These are phyloP conservation scores for Hepatocystis sp. DNA, from an alignment of 169 alveolate genomes.

Conservation along the genomic window DNA sequence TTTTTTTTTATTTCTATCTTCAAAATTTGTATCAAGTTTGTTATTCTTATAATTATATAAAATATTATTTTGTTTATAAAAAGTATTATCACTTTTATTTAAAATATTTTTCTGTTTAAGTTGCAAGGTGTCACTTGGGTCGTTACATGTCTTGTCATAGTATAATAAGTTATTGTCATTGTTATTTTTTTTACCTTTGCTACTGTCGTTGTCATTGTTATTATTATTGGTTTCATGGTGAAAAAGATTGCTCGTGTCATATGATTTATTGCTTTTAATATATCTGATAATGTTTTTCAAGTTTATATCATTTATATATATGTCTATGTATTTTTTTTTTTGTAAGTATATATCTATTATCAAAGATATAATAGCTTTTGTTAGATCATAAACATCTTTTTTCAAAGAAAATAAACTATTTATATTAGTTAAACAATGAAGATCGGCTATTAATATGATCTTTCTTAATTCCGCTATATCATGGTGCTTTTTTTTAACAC, in stretches of 20 bases:
- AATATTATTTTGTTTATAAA: too few relatives aligned
- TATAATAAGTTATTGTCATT: too few relatives aligned
- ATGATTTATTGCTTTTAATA: background rate
- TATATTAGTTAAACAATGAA: conserved; percentile 39
- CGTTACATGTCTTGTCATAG: too few relatives aligned
- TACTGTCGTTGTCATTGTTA: too few relatives aligned
- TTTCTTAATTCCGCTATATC: conserved; percentile 12
- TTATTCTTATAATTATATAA: too few relatives aligned
- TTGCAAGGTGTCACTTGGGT: too few relatives aligned
- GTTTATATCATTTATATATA: conserved; percentile 31
- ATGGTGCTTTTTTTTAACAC: background rate
- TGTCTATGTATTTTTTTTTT: conserved; percentile 41
- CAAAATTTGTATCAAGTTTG: background rate
- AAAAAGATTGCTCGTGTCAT: too few relatives aligned
- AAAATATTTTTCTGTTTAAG: too few relatives aligned
- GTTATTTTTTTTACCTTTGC: too few relatives aligned
- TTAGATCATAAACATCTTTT: conserved; percentile 23
- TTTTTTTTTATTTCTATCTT: background rate
- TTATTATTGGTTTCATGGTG: too few relatives aligned
- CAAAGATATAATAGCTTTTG: conserved; percentile 44
- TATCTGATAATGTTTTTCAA: conserved; percentile 17
- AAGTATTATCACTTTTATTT: too few relatives aligned
- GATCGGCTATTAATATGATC: conserved; percentile 61
- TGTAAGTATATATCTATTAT: conserved; percentile 54
- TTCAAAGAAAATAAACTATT: conserved; percentile 27